A percentile compares a stretch with the other conserved stretches of the same genome.
These are phyloP conservation scores for Sphaerostilbella broomeana DNA, from an alignment of 2,329 filamentous ascomycete genomes.

Conservation along the genomic window DNA sequence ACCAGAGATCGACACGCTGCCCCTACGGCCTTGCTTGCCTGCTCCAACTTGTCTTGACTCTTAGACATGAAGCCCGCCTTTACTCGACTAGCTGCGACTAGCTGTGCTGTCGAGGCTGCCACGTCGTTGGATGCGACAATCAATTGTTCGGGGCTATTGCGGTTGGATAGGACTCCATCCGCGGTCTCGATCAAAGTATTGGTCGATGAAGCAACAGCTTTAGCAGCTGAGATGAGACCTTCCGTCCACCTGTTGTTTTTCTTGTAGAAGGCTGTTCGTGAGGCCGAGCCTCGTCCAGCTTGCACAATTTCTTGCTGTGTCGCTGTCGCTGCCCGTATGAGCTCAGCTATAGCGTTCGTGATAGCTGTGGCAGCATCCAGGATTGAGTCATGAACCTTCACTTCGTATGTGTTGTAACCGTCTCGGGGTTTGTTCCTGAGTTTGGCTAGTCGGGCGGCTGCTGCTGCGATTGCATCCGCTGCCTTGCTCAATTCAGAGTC, in stretches of 20 bases:
- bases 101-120: constrained; percentile 89
- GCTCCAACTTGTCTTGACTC: constrained; percentile 86
- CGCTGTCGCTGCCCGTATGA: constrained; percentile 89
- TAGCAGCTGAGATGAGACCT: constrained; percentile 92
- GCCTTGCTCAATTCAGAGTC: constrained; percentile 89
- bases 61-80: constrained; percentile 98
- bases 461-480: constrained; percentile 89
- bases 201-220: constrained; percentile 88
- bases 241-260: constrained; percentile 99
- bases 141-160: constrained; percentile 91
- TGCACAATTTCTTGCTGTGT: constrained; percentile 96
- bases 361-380: constrained; percentile 88
- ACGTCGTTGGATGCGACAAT: constrained; percentile 98
- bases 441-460: constrained; percentile 80
- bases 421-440: constrained; percentile 95
- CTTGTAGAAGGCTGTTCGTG: constrained; percentile 94
- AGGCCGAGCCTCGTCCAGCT: constrained; percentile 80
- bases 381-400: constrained; percentile 93
- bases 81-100: constrained; percentile 90
- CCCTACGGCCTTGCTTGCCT: constrained; percentile 87
- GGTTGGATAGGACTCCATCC: constrained; percentile 84
- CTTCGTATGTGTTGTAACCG: constrained; percentile 90
- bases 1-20: constrained; percentile 81
- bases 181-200: constrained; percentile 97
- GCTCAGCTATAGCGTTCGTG: constrained; percentile 84